Evolutionary conservation across 2,329 filamentous ascomycete genomes (phyloP).

Genomic region (Colletotrichum paranaense): DNA sequence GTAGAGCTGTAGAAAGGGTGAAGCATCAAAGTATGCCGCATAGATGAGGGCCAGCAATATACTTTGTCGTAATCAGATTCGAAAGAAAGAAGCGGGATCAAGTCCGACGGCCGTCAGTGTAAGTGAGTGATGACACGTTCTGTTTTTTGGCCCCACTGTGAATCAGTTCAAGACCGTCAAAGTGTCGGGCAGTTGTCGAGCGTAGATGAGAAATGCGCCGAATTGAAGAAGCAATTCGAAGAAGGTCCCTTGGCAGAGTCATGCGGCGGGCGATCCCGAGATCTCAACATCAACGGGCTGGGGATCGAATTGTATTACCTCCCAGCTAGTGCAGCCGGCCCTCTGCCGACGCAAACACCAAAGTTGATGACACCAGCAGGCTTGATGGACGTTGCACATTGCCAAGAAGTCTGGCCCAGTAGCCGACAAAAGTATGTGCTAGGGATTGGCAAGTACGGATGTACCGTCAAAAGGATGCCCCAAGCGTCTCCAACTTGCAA

Average conservation of each 20-base stretch:
- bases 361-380: too few relatives aligned
- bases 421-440: background rate
- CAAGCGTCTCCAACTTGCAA: background rate
- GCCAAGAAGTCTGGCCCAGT: conserved; percentile 4
- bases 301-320: background rate
- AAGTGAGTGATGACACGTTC: background rate
- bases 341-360: background rate
- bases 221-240: background rate
- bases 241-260: background rate
- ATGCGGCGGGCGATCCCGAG: background rate
- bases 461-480: background rate
- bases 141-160: background rate
- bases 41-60: background rate
- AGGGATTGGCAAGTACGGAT: background rate
- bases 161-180: background rate
- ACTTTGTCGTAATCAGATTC: background rate
- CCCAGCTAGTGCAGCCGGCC: background rate
- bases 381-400: background rate
- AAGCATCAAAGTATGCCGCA: background rate
- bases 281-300: background rate
- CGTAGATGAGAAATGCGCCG: background rate
- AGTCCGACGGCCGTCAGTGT: background rate
- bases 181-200: background rate
- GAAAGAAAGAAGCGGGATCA: background rate
- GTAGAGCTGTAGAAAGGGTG: background rate